Percentiles rank a stretch among this genome's conserved stretches.
These are phyloP conservation scores for Buxus sempervirens DNA, from an alignment of 164 flowering plant species.

Conservation along the genomic window DNA sequence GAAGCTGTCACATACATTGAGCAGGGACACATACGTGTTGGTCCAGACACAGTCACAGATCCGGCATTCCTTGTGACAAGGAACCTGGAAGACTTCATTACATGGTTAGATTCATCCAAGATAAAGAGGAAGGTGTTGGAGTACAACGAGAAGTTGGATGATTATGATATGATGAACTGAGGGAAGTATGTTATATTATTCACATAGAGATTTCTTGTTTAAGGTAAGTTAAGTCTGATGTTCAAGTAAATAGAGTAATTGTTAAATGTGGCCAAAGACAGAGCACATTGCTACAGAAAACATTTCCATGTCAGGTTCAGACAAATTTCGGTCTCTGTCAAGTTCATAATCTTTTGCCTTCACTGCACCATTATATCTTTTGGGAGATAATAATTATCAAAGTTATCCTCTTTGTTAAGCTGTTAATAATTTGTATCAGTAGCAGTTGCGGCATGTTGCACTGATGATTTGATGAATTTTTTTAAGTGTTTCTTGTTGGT, in stretches of 20 bases:
- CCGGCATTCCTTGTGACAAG: constrained; percentile 93
- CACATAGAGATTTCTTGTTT: background rate
- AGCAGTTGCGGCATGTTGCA: too few relatives aligned
- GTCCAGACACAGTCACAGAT: constrained; percentile 88
- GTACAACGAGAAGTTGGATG: constrained; percentile 86
- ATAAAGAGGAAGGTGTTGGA: constrained; percentile 79
- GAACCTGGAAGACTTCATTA: constrained; percentile 90
- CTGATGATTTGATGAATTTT: too few relatives aligned
- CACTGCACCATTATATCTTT: too few relatives aligned
- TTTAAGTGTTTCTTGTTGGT: too few relatives aligned
- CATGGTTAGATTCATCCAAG: constrained; percentile 94
- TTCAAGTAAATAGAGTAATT: background rate
- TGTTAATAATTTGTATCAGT: too few relatives aligned
- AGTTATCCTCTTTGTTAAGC: too few relatives aligned
- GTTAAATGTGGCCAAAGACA: background rate
- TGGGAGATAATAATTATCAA: too few relatives aligned
- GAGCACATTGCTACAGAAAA: background rate
- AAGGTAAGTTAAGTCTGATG: background rate
- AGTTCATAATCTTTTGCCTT: too few relatives aligned
- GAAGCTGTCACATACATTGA: constrained; percentile 90
- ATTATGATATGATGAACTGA: constrained; percentile 73
- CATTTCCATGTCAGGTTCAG: background rate
- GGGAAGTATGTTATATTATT: background rate
- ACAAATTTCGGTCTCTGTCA: background rate
- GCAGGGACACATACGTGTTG: constrained; percentile 91